Conservation (phyloP, 1,139 yeast genomes). For the Eremothecium gossypii region DNA sequence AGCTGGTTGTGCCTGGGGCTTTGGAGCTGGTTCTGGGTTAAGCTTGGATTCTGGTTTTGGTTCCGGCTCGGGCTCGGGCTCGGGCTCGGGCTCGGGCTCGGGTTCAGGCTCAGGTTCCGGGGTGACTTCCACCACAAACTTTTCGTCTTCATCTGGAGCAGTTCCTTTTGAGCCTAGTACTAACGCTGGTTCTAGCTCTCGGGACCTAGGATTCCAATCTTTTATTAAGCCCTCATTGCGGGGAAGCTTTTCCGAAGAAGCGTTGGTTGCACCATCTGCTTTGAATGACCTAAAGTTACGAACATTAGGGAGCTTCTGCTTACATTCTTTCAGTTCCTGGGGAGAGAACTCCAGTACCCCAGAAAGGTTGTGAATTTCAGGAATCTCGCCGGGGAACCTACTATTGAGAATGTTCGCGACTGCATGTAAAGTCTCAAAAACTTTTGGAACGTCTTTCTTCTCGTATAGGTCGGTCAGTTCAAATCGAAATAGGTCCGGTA, state of each 20-base stretch:
- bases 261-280: conserved; percentile 8
- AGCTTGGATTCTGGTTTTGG: too few species aligned
- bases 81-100: neutral
- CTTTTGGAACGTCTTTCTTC: conserved; percentile 86
- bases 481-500: conserved; percentile 82
- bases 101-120: neutral
- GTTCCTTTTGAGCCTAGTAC: neutral
- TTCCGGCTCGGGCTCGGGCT: neutral
- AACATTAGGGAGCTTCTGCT: conserved; percentile 42
- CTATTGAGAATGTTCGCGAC: conserved; percentile 56
- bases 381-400: conserved; percentile 39
- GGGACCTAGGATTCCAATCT: conserved; percentile 13
- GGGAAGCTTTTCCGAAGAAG: conserved; percentile 4
- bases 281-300: conserved; percentile 48
- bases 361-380: conserved; percentile 54
- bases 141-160: too few species aligned
- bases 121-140: neutral
- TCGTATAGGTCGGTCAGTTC: conserved; percentile 91
- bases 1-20: too few species aligned
- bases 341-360: conserved; percentile 55
- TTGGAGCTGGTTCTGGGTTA: too few species aligned
- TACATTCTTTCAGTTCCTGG: conserved; percentile 61
- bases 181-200: neutral
- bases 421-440: conserved; percentile 88
- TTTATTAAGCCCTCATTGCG: conserved; percentile 15